Base-by-base conservation (phyloP, 306 rosid species). In the Calophaca sinica region DNA sequence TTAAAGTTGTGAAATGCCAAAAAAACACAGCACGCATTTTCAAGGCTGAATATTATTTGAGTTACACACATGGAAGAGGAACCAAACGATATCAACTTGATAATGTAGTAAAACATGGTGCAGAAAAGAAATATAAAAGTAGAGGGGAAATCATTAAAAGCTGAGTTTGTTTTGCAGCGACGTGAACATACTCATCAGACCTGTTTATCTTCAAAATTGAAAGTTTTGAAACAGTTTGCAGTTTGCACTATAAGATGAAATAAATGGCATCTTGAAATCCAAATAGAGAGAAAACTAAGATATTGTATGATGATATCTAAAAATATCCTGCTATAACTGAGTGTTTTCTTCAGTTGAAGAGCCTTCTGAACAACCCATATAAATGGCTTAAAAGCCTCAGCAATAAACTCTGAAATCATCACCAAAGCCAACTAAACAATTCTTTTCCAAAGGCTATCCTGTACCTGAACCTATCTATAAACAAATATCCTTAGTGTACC, bases 401-500 rank as follows among this genome's bases (percentile, higher is more conserved):
- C 5, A 38, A 45, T 4, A 8, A 49, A 61, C 58, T 60, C 61
- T 12, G 15, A 20, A 50, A 68, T 32, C 8, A 66, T 68, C 78
- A 80, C 76, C 42, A 36, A 32, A 72, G 41, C 84, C 84, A 72
- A 85, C 76, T 69, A 74, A 79, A 55, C 20, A 82, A 78, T 9
- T 46, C 14, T 70, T 64, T 80, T 75, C 61, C 68, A 70, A 72
- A 50, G 42, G 58, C 74, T 51, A 85, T 59, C 46, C 46, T n/a
- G 57, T 45, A 32, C 42, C 67, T 29, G 75, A 39, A 69, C 44
- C 45, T 44, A 69, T 77, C 71, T 62, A n/a, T 32, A 55, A 68
- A 52, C 13, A 50, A 20, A 61, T 7, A 41, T 44, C 60, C 54
- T 11, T 44, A 5, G 79, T 8, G 69, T 74, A 79, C 79, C 74